Conservation (phyloP, 177 flowering plant species). For the Vitis hybrid region DNA sequence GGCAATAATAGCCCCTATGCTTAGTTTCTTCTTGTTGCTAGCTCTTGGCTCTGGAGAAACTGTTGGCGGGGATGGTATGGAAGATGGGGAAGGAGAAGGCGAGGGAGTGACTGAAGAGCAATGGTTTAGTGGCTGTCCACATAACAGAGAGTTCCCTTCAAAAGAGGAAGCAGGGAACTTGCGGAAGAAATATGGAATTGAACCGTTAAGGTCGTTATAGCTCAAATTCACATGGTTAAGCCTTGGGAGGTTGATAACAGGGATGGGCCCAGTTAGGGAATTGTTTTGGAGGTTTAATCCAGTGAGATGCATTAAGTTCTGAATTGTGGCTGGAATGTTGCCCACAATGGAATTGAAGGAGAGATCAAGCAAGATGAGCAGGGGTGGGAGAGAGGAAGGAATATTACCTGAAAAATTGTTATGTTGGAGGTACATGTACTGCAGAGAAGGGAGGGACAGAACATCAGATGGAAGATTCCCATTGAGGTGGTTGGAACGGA, state of each 20-base stretch:
- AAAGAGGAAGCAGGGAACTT: constrained; percentile 67
- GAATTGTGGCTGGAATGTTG: constrained; percentile 48
- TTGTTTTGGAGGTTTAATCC: constrained; percentile 70
- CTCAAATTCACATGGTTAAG: constrained; percentile 64
- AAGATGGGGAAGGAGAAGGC: constrained; percentile 42
- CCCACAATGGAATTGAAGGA: constrained; percentile 80
- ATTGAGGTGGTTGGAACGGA: constrained; percentile 58
- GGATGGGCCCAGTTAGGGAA: constrained; percentile 63
- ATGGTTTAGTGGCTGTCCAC: constrained; percentile 66
- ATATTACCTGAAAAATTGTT: constrained; percentile 76
- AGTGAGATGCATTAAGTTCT: constrained; percentile 56
- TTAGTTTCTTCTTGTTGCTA: constrained; percentile 41
- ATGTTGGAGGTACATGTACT: constrained; percentile 49
- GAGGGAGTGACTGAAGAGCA: constrained; percentile 47
- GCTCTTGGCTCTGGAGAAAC: constrained; percentile 17
- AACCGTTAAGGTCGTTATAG: constrained; percentile 68
- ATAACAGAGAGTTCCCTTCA: constrained; percentile 60
- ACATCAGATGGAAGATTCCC: constrained; percentile 70
- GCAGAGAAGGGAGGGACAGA: constrained; percentile 57
- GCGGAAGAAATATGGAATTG: constrained; percentile 62
- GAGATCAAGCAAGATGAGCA: constrained; percentile 55
- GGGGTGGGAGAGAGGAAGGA: constrained; percentile 51
- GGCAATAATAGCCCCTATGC: constrained; percentile 51
- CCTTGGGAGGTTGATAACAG: constrained; percentile 46
- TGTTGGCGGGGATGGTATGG: constrained; percentile 27